Conservation (phyloP, 352 stramenopile species). For the Pythium aristosporum region DNA sequence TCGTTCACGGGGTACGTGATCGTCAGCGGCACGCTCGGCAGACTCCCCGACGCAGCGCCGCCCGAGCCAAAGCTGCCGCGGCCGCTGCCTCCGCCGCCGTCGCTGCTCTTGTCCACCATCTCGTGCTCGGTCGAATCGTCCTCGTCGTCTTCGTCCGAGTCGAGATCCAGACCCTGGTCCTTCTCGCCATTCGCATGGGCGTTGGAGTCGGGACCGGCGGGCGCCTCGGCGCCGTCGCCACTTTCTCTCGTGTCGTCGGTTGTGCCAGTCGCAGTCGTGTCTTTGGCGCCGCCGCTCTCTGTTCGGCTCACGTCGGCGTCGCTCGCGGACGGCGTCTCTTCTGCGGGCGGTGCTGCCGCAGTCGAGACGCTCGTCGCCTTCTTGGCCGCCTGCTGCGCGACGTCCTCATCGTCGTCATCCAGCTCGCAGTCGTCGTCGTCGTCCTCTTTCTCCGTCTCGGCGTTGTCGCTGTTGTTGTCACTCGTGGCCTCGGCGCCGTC, state of each 20-base stretch:
- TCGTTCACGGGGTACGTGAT: conserved; percentile 82
- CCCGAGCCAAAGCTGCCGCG: conserved; percentile 12
- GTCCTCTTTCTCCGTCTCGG: conserved; percentile 25
- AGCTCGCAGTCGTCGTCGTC: conserved; percentile 8
- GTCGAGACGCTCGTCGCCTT: not conserved
- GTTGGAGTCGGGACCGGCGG: conserved; percentile 1
- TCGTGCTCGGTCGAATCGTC: conserved; percentile 24
- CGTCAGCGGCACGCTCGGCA: conserved; percentile 46
- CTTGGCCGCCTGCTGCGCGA: no score
- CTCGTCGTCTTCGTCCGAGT: conserved; percentile 26
- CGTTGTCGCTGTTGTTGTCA: conserved; percentile 19
- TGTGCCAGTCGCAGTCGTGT: not conserved
- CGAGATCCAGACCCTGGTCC: conserved; percentile 16
- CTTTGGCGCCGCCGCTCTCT: not conserved
- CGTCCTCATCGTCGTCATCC: not conserved
- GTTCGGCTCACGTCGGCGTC: not conserved
- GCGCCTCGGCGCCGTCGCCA: not conserved
- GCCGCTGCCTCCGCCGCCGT: conserved; percentile 11
- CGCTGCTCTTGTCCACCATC: conserved; percentile 21
- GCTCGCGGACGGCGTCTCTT: not conserved
- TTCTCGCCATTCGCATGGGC: not conserved
- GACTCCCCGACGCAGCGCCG: not conserved
- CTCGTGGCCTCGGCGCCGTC: not conserved
- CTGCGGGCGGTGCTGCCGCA: not conserved
- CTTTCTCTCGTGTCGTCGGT: no score